Evolutionary conservation across 2,329 filamentous ascomycete species (phyloP).

Genomic region (Colletotrichum sublineola): DNA sequence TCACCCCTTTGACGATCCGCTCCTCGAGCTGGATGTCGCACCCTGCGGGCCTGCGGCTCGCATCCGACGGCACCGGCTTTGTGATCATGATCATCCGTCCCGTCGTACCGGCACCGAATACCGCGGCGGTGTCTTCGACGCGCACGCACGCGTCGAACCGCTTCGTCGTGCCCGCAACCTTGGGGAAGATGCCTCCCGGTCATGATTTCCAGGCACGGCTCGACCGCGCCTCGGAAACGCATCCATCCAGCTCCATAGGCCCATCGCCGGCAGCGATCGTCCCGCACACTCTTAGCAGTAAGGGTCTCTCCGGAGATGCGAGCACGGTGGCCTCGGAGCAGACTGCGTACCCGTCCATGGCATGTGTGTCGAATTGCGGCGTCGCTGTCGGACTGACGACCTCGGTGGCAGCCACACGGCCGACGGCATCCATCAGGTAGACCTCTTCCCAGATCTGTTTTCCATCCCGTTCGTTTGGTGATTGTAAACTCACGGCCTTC

Average conservation of each 20-base stretch:
- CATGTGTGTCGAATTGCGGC: conserved; percentile 2
- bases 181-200: conserved; percentile 7
- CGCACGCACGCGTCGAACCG: conserved; percentile 38
- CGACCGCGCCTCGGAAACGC: neutral
- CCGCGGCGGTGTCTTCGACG: conserved; percentile 20
- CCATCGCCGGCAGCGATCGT: conserved; percentile 8
- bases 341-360: conserved; percentile 11
- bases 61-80: conserved; percentile 12
- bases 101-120: neutral
- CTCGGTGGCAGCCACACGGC: neutral
- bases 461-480: neutral
- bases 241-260: neutral
- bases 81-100: too few relatives aligned
- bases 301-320: neutral
- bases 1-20: neutral
- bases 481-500: neutral
- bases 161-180: neutral
- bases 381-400: neutral
- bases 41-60: conserved; percentile 22
- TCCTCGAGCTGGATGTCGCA: conserved; percentile 19
- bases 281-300: neutral
- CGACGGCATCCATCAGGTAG: neutral
- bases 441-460: neutral
- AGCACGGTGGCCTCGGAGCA: neutral
- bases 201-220: conserved; percentile 3